phyloP scores from a whole-genome alignment of 2,329 filamentous ascomycete species.

The Trichoderma guizhouense region DNA sequence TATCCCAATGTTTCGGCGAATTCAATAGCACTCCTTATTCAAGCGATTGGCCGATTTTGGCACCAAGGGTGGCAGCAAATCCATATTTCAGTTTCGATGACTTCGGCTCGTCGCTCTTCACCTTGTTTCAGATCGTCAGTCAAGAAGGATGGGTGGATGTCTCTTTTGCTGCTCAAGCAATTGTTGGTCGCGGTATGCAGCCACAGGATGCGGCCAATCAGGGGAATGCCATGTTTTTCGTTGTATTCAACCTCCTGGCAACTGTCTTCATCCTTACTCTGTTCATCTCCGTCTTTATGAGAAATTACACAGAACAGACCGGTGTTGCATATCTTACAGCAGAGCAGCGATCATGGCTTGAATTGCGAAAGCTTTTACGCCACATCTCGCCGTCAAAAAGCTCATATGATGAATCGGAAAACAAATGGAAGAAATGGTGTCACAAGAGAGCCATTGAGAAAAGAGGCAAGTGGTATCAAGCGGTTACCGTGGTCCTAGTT shows the following conservation, averaged over 20 bases:
- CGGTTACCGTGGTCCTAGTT: conserved; percentile 74
- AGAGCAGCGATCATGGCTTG: conserved; percentile 95
- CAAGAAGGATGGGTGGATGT: conserved; percentile 98
- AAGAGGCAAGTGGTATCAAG: conserved; percentile 84
- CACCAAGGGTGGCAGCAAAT: conserved; percentile 77
- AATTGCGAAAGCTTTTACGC: conserved; percentile 83
- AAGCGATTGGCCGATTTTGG: conserved; percentile 71
- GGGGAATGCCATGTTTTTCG: conserved; percentile 90
- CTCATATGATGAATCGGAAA: conserved; percentile 73
- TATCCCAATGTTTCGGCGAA: conserved; percentile 80
- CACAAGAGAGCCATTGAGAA: conserved; percentile 94
- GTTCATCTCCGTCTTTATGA: conserved; percentile 99
- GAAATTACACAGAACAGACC: conserved; percentile 98
- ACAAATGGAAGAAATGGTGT: conserved; percentile 86
- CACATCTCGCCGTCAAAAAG: conserved; percentile 95
- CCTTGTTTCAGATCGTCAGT: conserved; percentile 97
- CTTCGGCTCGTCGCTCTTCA: conserved; percentile 90
- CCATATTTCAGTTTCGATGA: conserved; percentile 90
- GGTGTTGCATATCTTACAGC: conserved; percentile 94
- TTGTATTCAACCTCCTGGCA: conserved; percentile 92
- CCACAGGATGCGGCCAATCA: conserved; percentile 66
- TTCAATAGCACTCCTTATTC: conserved; percentile 72
- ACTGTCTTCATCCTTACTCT: conserved; percentile 95
- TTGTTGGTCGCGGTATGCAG: conserved; percentile 73
- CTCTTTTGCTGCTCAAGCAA: conserved; percentile 78